A percentile compares a stretch with the other conserved stretches of the same genome.
Evolutionary conservation across 1,284 basidiomycete genomes (phyloP).

Genomic region (Sanghuangporus sanghuang): DNA sequence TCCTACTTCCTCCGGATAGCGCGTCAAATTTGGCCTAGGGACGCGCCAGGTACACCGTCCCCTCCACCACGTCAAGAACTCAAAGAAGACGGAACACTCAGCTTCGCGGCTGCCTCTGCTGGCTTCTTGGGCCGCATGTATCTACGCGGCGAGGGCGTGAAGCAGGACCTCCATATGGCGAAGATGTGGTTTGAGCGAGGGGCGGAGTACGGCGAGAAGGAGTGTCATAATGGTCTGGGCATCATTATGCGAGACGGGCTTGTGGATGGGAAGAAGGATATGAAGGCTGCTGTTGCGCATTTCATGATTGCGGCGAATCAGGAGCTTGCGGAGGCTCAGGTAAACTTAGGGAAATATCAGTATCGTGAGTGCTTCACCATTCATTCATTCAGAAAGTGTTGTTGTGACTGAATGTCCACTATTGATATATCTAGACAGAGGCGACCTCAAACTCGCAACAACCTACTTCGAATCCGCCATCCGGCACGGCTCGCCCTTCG

Average conservation of each 20-base stretch:
- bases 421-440: conserved; percentile 41
- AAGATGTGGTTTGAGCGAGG: conserved; percentile 95
- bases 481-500: conserved; percentile 82
- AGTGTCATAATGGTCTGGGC: conserved; percentile 86
- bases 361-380: conserved; percentile 49
- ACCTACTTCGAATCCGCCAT: conserved; percentile 80
- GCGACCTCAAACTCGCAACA: conserved; percentile 59
- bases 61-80: conserved; percentile 37
- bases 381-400: conserved; percentile 3
- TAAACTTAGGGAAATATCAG: conserved; percentile 85
- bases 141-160: conserved; percentile 88
- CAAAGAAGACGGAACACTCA: conserved; percentile 52
- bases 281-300: conserved; percentile 61
- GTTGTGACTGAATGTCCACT: not conserved
- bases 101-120: conserved; percentile 74
- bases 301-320: conserved; percentile 81
- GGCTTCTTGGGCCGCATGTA: conserved; percentile 91
- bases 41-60: conserved; percentile 52
- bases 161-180: conserved; percentile 70
- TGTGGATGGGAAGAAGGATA: conserved; percentile 57
- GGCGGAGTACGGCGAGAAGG: conserved; percentile 75
- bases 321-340: conserved; percentile 86
- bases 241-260: conserved; percentile 91
- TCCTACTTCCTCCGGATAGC: conserved; percentile 82
- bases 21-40: conserved; percentile 77